phyloP scores from a whole-genome alignment of 805 yeast genomes.

The Candida tallmaniae region DNA sequence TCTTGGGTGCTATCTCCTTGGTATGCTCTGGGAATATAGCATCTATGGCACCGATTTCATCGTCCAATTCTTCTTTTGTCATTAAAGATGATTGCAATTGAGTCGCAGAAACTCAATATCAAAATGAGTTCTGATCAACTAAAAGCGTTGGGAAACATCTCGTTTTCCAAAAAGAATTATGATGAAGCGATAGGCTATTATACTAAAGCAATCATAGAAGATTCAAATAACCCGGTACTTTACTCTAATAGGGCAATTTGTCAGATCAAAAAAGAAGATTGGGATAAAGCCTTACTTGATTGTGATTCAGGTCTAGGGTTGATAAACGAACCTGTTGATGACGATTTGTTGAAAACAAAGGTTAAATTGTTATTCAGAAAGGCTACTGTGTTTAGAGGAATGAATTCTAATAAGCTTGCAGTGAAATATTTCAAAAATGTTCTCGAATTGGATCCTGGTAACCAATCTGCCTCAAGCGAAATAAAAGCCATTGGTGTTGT shows the following conservation, averaged over 20 bases:
- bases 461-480: slow-evolving; percentile 35
- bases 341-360: slow-evolving; percentile 25
- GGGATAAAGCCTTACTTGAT: slow-evolving; percentile 45
- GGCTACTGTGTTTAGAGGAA: slow-evolving; percentile 36
- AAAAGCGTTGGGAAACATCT: slow-evolving; percentile 48
- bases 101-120: neutral
- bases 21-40: slow-evolving; percentile 79
- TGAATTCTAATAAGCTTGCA: slow-evolving; percentile 22
- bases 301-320: slow-evolving; percentile 45
- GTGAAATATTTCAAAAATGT: slow-evolving; percentile 29
- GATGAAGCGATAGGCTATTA: slow-evolving; percentile 50
- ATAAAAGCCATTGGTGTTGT: slow-evolving; percentile 10
- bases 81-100: neutral
- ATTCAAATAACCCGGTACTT: slow-evolving; percentile 48
- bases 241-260: slow-evolving; percentile 70
- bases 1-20: slow-evolving; percentile 29
- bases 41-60: slow-evolving; percentile 78
- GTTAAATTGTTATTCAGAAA: slow-evolving; percentile 52
- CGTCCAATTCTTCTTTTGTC: slow-evolving; percentile 48
- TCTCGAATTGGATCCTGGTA: slow-evolving; percentile 37
- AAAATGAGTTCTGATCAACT: slow-evolving; percentile 11
- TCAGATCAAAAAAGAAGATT: slow-evolving; percentile 47
- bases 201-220: slow-evolving; percentile 48
- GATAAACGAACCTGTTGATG: slow-evolving; percentile 22
- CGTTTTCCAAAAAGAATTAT: slow-evolving; percentile 43